Evolutionary conservation across 257 asterid species (phyloP).

Genomic region (Anisodus acutangulus): DNA sequence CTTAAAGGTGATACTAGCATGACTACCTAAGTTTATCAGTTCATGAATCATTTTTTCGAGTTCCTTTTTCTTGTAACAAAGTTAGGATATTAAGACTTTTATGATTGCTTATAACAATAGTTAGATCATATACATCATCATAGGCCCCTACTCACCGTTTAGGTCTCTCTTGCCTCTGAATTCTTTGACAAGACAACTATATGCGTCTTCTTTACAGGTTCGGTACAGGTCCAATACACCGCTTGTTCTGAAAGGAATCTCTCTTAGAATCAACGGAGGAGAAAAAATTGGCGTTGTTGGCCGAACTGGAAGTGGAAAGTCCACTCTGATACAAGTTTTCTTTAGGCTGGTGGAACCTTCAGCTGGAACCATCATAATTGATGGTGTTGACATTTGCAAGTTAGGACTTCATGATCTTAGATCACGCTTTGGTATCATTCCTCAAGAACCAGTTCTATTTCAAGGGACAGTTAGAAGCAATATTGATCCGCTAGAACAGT

Average conservation of each 20-base stretch:
- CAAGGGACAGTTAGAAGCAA: slow-evolving; percentile 77
- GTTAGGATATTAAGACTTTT: background rate
- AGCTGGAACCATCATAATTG: slow-evolving; percentile 62
- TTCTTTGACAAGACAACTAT: background rate
- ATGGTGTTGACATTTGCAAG: slow-evolving; percentile 59
- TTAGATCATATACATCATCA: background rate
- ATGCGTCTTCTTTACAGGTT: slow-evolving; percentile 52
- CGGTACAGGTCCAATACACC: slow-evolving; percentile 70
- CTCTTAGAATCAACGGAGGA: slow-evolving; percentile 61
- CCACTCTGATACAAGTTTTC: slow-evolving; percentile 71
- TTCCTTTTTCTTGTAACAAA: background rate
- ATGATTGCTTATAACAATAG: background rate
- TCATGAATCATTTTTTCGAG: background rate
- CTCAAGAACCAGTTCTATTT: slow-evolving; percentile 83
- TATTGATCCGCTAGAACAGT: slow-evolving; percentile 65
- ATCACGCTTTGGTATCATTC: slow-evolving; percentile 80
- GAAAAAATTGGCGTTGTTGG: slow-evolving; percentile 81
- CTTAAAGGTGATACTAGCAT: slow-evolving; percentile 57
- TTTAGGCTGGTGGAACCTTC: slow-evolving; percentile 77
- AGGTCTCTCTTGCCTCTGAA: background rate
- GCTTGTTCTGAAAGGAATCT: slow-evolving; percentile 66
- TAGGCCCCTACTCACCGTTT: background rate
- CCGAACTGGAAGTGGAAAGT: slow-evolving; percentile 83
- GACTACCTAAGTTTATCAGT: background rate
- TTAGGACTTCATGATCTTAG: slow-evolving; percentile 76